Evolutionary conservation across 78 protist species (phyloP), one percentile per base, ranked within the genome.

Genomic region (Parvularia atlantis): DNA sequence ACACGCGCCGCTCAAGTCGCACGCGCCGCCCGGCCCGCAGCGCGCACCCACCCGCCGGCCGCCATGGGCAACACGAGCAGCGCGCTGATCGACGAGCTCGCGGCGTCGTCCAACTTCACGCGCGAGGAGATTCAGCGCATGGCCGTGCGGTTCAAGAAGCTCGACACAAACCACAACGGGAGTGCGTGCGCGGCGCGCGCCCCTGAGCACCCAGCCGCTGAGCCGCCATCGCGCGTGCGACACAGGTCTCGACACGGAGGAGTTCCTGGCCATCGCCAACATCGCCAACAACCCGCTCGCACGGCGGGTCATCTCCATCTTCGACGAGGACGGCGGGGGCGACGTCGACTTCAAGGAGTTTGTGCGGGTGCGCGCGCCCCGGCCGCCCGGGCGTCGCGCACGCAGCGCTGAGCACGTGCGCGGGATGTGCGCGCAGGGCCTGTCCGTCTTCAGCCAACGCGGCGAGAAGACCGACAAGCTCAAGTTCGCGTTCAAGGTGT

Each of bases 301-400:
- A 26, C 78, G 53, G 53, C 84, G 96, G 10, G 80, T 88, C 9
- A 50, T 91, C 19, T 59, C 64, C 19, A 82, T 88, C 4, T 82
- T 91, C 31, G 93, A 89, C 68, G 40, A 26, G 28, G 81, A 91
- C 71, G 60, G 73, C 37, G 80, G 71, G 46, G 84, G 89, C n/a
- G 85, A 86, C n/a, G 82, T 91, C n/a, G 88, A 86, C 37, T 91
- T 91, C 63, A 52, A 69, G 67, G 77, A 35, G 16, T 1, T n/a
- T 31, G 24, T 35, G 24, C 64, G 28, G 24, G 40, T 35, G 28
- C 36, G 28, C 28, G 7, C 39, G 16, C 64, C 39, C 35, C 30
- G 1, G 26, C n/a, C 46, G 1, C 10, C 48, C 50, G 71, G 57
- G 53, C n/a, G n/a, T n/a, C n/a, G n/a, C n/a, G n/a, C n/a, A n/a